phyloP scores from a whole-genome alignment of 2,329 filamentous ascomycete genomes.

The Onygenales sp. region DNA sequence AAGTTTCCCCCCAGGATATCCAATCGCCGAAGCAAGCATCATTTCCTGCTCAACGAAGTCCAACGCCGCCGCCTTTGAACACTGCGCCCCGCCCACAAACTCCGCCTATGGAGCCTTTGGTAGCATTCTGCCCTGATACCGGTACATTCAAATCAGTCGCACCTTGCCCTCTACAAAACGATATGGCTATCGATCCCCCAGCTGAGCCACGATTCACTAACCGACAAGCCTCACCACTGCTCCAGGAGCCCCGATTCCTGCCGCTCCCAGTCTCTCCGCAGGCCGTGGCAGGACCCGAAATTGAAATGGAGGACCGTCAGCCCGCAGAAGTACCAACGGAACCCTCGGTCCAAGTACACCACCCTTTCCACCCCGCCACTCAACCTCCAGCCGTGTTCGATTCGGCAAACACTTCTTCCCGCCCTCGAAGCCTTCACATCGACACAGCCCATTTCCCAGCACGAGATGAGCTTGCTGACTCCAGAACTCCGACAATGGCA shows the following conservation, averaged over 20 bases:
- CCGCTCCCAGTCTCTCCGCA: neutral
- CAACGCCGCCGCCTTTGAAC: neutral
- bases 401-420: neutral
- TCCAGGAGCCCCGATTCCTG: neutral
- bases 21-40: neutral
- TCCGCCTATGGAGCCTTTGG: conserved; percentile 23
- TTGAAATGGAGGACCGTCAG: neutral
- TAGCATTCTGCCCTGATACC: conserved; percentile 34
- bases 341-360: neutral
- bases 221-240: neutral
- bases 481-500: neutral
- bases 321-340: neutral
- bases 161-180: conserved; percentile 15
- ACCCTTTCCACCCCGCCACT: neutral
- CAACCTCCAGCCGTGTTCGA: neutral
- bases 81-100: neutral
- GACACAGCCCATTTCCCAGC: conserved; percentile 1
- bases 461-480: neutral
- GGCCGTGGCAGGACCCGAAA: neutral
- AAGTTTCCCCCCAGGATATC: neutral
- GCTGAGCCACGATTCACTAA: neutral
- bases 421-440: neutral
- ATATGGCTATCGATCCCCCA: neutral
- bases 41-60: neutral
- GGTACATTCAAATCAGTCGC: conserved; percentile 34